Conservation (phyloP, 352 stramenopile species). For the Pythium brachiatum region DNA sequence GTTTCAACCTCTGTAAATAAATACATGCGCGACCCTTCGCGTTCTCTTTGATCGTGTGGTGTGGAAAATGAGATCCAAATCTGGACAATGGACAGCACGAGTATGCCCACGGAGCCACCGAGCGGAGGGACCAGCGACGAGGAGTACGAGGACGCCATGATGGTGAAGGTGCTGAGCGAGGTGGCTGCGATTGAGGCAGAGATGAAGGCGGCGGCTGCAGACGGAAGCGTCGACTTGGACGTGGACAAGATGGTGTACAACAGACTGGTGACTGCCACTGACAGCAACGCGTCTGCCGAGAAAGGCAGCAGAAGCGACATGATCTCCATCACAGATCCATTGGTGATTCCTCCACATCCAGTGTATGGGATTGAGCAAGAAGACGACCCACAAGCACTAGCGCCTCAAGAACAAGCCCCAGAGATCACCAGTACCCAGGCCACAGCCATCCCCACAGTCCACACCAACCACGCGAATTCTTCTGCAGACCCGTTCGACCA, state of each 20-base stretch:
- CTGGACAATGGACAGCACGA: not conserved
- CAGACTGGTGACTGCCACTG: not conserved
- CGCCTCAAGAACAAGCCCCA: too few relatives aligned
- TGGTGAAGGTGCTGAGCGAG: not conserved
- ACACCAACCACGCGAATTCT: not conserved
- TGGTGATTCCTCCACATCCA: too few relatives aligned
- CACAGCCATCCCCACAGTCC: not conserved
- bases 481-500: not conserved
- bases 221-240: not conserved
- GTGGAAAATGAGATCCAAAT: not conserved
- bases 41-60: not conserved
- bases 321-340: too few relatives aligned
- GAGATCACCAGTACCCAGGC: too few relatives aligned
- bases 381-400: too few relatives aligned
- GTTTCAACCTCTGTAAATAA: not conserved
- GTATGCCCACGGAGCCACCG: not conserved
- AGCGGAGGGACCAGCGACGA: not conserved
- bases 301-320: too few relatives aligned
- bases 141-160: not conserved
- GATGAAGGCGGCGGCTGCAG: not conserved
- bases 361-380: too few relatives aligned
- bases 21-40: not conserved
- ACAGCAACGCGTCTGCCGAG: too few relatives aligned
- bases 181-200: not conserved
- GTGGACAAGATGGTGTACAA: not conserved